Evolutionary conservation across 768 basidiomycete species (phyloP), one percentile per base, ranked within the genome.

Genomic region (Podaxis sp.): DNA sequence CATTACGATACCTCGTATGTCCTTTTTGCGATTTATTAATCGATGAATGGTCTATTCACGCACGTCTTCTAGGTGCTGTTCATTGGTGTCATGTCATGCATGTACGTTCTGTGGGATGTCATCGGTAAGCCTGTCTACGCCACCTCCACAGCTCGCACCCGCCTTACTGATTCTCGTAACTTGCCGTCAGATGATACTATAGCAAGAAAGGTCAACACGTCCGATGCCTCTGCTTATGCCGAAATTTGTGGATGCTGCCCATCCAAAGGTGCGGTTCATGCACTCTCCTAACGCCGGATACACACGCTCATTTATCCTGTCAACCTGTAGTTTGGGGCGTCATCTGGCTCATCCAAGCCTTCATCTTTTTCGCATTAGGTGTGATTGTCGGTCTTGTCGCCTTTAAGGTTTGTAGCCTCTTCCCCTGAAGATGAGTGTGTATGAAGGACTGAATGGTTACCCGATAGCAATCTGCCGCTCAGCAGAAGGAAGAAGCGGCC

Each of bases 71-170:
- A 91, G 90, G 79, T 94, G 11, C 72, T 94, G 25, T 94, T 94
- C 71, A 85, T 94, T 37, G 93, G 93, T 17, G 82, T 84, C 61
- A 94, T 94, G 93, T 91, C 89, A 7, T 91, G 90, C 73, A 77
- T 94, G 77, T 94, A 94, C 67, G 88, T 86, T 55, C 79, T 93
- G 1, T 96, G 92, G 90, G 94, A 96, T 67, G 89, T 96, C 55
- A 80, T 93, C 37, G 90, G 92, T 87, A 58, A 62, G 81, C 73
- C 11, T 38, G 38, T 17, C 43, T 52, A n/a, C 2, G 17, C 29
- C 15, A 2, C 52, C 19, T 7, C 36, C 4, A 22, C 22, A 15
- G 53, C 17, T 3, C 22, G 17, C 33, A 13, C n/a, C 17, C 5
- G 9, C 49, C 36, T 29, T 46, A 43, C 46, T 27, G 33, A 24